Conservation (phyloP, 2,329 filamentous ascomycete genomes). For the Pezizomycotina sp. region DNA sequence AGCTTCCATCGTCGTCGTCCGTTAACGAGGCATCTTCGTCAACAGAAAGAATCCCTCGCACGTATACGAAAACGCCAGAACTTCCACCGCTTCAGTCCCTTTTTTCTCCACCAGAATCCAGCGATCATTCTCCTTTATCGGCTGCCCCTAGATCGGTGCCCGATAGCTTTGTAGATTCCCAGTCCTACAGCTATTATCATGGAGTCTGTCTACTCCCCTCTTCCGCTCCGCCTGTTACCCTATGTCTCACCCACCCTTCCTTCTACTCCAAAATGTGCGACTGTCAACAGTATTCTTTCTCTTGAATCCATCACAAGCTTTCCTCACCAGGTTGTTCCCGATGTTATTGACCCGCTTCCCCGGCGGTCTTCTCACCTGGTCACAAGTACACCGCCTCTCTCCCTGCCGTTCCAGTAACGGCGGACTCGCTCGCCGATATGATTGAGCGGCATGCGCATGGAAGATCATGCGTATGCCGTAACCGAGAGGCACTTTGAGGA, state of each 20-base stretch:
- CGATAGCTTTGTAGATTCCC: slow-evolving; percentile 12
- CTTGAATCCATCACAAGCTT: slow-evolving; percentile 17
- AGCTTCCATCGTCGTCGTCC: slow-evolving; percentile 9
- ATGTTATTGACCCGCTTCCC: slow-evolving; percentile 16
- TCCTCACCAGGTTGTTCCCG: slow-evolving; percentile 12
- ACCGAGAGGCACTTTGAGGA: slow-evolving; percentile 22
- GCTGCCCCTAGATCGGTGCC: slow-evolving; percentile 10
- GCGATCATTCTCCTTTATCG: too few relatives aligned
- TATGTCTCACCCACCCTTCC: slow-evolving; percentile 19
- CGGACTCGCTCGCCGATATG: slow-evolving; percentile 25
- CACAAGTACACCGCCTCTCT: slow-evolving; percentile 15
- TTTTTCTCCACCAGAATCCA: slow-evolving; percentile 18
- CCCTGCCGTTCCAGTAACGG: slow-evolving; percentile 20
- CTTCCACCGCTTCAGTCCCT: slow-evolving; percentile 17
- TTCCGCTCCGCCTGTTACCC: slow-evolving; percentile 17
- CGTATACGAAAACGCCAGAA: slow-evolving; percentile 6
- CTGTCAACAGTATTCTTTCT: slow-evolving; percentile 17
- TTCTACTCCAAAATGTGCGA: slow-evolving; percentile 14
- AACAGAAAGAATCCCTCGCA: slow-evolving; percentile 17
- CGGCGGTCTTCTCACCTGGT: slow-evolving; percentile 14
- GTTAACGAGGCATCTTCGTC: slow-evolving; percentile 21
- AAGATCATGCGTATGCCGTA: slow-evolving; percentile 23
- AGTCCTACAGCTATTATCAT: slow-evolving; percentile 7
- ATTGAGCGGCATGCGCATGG: slow-evolving; percentile 25
- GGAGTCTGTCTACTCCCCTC: slow-evolving; percentile 12